phyloP scores from a whole-genome alignment of 371 early-diverging fungal species.

The Mortierella sp. region DNA sequence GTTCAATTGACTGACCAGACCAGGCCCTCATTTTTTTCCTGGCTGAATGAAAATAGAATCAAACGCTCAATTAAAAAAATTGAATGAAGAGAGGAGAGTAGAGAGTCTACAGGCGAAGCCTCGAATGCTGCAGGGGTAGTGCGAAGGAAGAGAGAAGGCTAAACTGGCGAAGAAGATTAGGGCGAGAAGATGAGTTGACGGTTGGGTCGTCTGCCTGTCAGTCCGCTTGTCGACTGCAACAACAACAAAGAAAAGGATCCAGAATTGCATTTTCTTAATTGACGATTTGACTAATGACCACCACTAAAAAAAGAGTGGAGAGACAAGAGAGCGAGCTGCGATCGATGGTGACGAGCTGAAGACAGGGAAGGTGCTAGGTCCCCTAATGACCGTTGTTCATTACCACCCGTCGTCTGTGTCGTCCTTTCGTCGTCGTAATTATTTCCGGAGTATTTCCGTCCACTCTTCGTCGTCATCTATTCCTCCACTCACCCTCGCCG shows the following conservation, averaged over 20 bases:
- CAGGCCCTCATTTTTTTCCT: background rate
- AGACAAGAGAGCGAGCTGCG: background rate
- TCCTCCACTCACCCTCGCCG: background rate
- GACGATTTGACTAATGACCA: background rate
- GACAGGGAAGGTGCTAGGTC: background rate
- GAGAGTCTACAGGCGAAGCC: background rate
- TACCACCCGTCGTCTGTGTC: background rate
- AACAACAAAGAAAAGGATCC: too few relatives aligned
- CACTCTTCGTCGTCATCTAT: constrained; percentile 6
- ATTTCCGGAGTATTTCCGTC: constrained; percentile 10
- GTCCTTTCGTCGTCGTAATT: background rate
- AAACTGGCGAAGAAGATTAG: background rate
- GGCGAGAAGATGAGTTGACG: background rate
- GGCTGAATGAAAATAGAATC: background rate
- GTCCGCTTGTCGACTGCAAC: too few relatives aligned
- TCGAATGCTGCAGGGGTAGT: background rate
- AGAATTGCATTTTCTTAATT: too few relatives aligned
- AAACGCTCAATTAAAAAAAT: background rate
- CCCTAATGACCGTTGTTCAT: background rate
- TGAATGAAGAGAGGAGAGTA: background rate
- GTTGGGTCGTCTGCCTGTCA: too few relatives aligned
- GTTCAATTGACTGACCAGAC: background rate
- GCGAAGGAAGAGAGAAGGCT: background rate
- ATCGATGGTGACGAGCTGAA: background rate
- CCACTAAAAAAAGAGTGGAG: background rate